Evolutionary conservation across 208 protist genomes (phyloP), one percentile per base, ranked within the genome.

Genomic region (Naegleria gruberi): DNA sequence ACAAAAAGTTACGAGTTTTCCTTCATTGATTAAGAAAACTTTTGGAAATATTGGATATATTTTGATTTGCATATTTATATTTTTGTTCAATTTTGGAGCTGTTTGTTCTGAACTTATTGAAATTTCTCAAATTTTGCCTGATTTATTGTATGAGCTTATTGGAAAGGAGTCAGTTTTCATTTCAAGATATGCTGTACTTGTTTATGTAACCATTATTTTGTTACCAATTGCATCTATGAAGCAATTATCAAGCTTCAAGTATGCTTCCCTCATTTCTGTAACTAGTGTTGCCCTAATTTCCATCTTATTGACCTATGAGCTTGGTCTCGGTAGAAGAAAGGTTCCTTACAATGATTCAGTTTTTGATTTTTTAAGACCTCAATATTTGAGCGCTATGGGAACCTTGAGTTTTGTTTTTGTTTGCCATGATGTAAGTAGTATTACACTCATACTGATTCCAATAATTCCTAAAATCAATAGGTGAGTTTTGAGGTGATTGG

Each of bases 141-240:
- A 87, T 37, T 40, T 87, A 19, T 7, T 87, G 1, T 37, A 34
- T 8, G 15, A 34, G 0, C 17, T 87, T 30, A 44, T 41, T 55
- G 83, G 83, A 41, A 6, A 55, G 8, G 26, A 55, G 12, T 4
- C 0, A 23, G 12, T 55, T 37, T 55, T 55, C 4, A 87, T 51
- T 55, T 57, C 8, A 23, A 45, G 43, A 37, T 44, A 30, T 41
- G 83, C 83, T 41, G 44, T 87, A 0, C 37, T 87, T 4, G 55
- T 87, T 87, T 87, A 87, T 55, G 34, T 87, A 2, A 87, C 83
- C 12, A 55, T 87, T 12, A 34, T 87, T 55, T 87, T 87, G 41
- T 30, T 55, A 34, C 83, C 83, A 15, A 55, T 87, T 55, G 83
- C 83, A 15, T 55, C 7, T 40, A 55, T 87, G 83, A 45, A 40